These are phyloP conservation scores for Piloderma croceum DNA, from an alignment of 768 basidiomycete genomes.

Conservation along the genomic window DNA sequence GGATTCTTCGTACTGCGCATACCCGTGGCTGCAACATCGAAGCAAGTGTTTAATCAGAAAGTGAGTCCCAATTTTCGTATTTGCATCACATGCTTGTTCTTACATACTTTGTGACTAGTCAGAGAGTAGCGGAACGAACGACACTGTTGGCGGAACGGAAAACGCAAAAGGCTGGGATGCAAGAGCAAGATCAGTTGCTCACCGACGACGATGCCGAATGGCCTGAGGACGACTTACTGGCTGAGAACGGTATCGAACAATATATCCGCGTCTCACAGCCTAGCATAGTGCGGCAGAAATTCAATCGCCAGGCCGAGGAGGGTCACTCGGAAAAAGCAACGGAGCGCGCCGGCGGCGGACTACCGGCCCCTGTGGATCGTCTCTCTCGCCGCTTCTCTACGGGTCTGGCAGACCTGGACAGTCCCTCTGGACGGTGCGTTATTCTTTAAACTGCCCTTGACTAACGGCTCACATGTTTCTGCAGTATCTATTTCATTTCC, in stretches of 20 bases:
- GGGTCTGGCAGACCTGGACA: slow-evolving; percentile 55
- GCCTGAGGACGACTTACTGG: background rate
- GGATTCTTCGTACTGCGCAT: slow-evolving; percentile 74
- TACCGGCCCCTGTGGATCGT: background rate
- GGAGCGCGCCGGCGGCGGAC: slow-evolving; percentile 25
- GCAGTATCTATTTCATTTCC: slow-evolving; percentile 47
- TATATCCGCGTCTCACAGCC: background rate
- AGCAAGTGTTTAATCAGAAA: slow-evolving; percentile 68
- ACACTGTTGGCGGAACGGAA: slow-evolving; percentile 47
- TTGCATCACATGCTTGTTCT: background rate
- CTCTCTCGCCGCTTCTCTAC: slow-evolving; percentile 19
- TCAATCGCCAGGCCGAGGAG: background rate
- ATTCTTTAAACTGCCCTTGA: slow-evolving; percentile 1
- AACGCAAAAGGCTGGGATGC: slow-evolving; percentile 25
- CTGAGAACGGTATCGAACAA: too few relatives aligned
- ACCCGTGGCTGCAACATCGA: slow-evolving; percentile 77
- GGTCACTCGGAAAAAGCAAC: slow-evolving; percentile 8
- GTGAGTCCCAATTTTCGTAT: slow-evolving; percentile 37
- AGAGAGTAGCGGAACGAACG: slow-evolving; percentile 51
- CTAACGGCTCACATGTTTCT: slow-evolving; percentile 1
- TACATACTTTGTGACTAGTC: slow-evolving; percentile 28
- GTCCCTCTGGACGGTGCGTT: slow-evolving; percentile 55
- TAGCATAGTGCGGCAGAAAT: background rate
- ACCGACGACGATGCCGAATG: background rate
- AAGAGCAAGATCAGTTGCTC: slow-evolving; percentile 8